Conservation (phyloP, 2,329 filamentous ascomycete species). For the Mycogone perniciosa region DNA sequence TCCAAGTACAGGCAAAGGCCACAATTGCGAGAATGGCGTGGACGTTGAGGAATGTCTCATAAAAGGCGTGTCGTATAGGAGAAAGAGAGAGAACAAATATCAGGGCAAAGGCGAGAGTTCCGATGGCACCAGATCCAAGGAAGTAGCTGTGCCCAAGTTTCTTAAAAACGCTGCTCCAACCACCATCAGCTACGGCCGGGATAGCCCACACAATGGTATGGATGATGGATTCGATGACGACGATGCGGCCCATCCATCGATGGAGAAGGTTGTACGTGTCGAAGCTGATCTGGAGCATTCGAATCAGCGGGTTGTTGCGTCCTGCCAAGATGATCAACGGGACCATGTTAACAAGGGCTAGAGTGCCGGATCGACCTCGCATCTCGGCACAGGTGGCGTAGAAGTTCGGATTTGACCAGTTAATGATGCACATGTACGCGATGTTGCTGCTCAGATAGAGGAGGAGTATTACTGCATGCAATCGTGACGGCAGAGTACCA, state of each 20-base stretch:
- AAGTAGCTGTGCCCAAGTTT: slow-evolving; percentile 55
- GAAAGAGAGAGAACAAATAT: slow-evolving; percentile 68
- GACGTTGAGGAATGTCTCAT: slow-evolving; percentile 87
- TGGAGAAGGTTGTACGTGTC: slow-evolving; percentile 82
- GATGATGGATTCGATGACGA: slow-evolving; percentile 59
- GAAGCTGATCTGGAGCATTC: slow-evolving; percentile 78
- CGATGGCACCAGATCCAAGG: slow-evolving; percentile 58
- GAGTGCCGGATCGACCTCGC: slow-evolving; percentile 75
- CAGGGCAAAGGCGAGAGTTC: slow-evolving; percentile 53
- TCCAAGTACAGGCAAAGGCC: slow-evolving; percentile 64
- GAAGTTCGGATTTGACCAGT: slow-evolving; percentile 52
- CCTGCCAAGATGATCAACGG: slow-evolving; percentile 83
- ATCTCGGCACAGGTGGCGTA: slow-evolving; percentile 71
- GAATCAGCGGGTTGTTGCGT: slow-evolving; percentile 88
- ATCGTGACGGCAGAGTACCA: slow-evolving; percentile 58
- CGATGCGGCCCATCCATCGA: slow-evolving; percentile 71
- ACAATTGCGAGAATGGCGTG: slow-evolving; percentile 72
- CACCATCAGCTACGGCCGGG: slow-evolving; percentile 60
- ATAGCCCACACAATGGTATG: slow-evolving; percentile 70
- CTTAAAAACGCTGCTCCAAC: slow-evolving; percentile 51
- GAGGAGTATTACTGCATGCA: slow-evolving; percentile 52
- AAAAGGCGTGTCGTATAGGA: slow-evolving; percentile 85
- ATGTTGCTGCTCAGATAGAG: slow-evolving; percentile 56
- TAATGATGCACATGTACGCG: slow-evolving; percentile 54
- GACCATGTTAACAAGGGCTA: slow-evolving; percentile 86